These are phyloP conservation scores for Zychaea mexicana DNA, from an alignment of 371 early-diverging fungal genomes.

Conservation along the genomic window DNA sequence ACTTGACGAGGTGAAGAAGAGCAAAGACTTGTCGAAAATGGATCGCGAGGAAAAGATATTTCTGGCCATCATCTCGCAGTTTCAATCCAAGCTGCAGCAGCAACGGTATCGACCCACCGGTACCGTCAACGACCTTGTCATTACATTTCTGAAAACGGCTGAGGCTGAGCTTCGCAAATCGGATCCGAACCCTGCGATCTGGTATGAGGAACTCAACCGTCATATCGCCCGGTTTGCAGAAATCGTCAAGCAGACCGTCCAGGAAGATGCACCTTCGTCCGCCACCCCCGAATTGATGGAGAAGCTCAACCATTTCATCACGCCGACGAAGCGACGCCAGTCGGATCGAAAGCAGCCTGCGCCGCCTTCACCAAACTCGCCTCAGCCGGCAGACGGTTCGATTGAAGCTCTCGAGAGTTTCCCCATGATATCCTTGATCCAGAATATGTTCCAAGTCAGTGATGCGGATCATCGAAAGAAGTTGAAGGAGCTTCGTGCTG, in stretches of 20 bases:
- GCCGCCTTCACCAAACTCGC: conserved; percentile 7
- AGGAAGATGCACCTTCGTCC: conserved; percentile 38
- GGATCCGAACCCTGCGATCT: conserved; percentile 20
- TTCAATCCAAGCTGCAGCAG: conserved; percentile 28
- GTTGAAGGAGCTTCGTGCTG: conserved; percentile 37
- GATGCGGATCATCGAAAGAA: conserved; percentile 40
- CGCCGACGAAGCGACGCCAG: conserved; percentile 15
- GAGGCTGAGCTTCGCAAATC: conserved; percentile 29
- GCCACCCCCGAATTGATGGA: conserved; percentile 46
- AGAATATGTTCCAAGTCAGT: conserved; percentile 43
- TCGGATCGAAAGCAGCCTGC: conserved; percentile 20
- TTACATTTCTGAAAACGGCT: conserved; percentile 36
- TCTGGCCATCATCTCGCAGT: conserved; percentile 20
- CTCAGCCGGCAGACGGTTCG: conserved; percentile 19
- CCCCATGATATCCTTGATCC: conserved; percentile 47
- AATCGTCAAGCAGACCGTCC: conserved; percentile 40
- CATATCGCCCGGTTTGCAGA: conserved; percentile 36
- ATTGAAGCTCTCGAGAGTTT: conserved; percentile 41
- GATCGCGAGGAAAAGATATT: conserved; percentile 32
- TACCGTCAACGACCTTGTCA: conserved; percentile 39
- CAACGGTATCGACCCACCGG: conserved; percentile 37
- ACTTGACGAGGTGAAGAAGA: conserved; percentile 37
- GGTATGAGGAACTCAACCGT: conserved; percentile 34
- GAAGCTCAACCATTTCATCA: conserved; percentile 30
- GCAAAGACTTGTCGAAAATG: conserved; percentile 13